Evolutionary conservation across 495 filamentous ascomycete genomes (phyloP), one percentile per base, ranked within the genome.

Genomic region (Bacidia gigantensis): DNA sequence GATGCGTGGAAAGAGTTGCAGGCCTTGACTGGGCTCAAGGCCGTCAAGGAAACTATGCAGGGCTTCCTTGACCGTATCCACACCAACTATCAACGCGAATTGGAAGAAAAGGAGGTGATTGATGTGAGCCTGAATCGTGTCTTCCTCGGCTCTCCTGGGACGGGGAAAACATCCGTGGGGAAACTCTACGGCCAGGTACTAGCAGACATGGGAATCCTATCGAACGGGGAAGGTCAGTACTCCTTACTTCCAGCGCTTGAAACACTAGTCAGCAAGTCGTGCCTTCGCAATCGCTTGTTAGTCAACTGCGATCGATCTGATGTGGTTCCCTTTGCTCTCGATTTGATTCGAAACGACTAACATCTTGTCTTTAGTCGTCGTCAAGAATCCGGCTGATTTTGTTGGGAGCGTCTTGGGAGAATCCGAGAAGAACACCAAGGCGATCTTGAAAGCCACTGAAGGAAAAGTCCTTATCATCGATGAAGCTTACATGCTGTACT

Each of bases 381-480:
- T 80, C 0, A 86, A 83, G 56, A 87, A 82, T 51, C 84, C 86
- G 0, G 64, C 83, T 0, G 85, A 89, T 57, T 88, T 89, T 57
- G 67, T 88, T 23, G 84, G 84, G 0, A 65, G 60, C 12, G 68
- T 61, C 0, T 62, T 89, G 0, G 85, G 86, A 0, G 65, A 72
- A 22, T 88, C 84, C 0, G 85, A 89, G 61, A 69, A 73, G 10
- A 79, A 78, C 29, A 87, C 85, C 0, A 89, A 84, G 60, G 80
- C 71, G 0, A 86, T 88, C 26, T 72, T 89, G 0, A 75, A 73
- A 7, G 63, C 77, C 0, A 77, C 81, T 0, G 39, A 78, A 3
- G 84, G 85, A 0, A 89, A 89, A 58, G 80, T 88, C 11, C 69
- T 88, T 0, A 74, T 88, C 1, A 87, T 89, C 11, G 84, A 89